Evolutionary conservation across 192 early-diverging fungal species (phyloP), one percentile per base, ranked within the genome.

Genomic region (Podila epicladia): DNA sequence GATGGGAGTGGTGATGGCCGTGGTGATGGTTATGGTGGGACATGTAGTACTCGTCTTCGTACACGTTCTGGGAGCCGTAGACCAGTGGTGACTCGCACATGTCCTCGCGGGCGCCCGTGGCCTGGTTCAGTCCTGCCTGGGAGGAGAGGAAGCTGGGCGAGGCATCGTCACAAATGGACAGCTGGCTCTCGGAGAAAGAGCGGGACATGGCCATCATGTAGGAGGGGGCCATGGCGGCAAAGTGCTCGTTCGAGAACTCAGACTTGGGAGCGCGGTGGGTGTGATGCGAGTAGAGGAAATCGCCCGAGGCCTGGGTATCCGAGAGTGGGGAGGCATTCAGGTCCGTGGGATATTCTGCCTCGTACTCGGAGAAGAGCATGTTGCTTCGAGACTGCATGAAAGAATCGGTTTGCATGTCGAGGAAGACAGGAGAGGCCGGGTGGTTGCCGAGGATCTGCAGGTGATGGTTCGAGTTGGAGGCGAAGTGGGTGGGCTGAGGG

Each of bases 181-280:
- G 29, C 53, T 72, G 65, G 20, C 66, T 45, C 4, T 80, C 71
- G 19, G 76, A 73, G 41, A 80, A 67, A 51, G 76, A 80, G 32
- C 71, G 76, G 57, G 70, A 60, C 76, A 80, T 80, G 5, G 76
- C 62, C 65, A 68, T 64, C 70, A 80, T 80, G 41, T 72, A 72
- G 15, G 63, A 35, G 4, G 58, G 69, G 22, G 69, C 69, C 41
- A 71, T 71, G 19, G 69, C 63, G 5, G 75, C 75, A 58, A 77
- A 71, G 3, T 77, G 68, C 9, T 66, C 75, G 38, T 78, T 71
- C 20, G 75, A 66, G 63, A 65, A 70, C 63, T 76, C 72, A 45
- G 55, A 17, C 63, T 64, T 75, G 67, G 13, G 28, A 32, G n/a
- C 15, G 41, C 9, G 37, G 68, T 20, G 62, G 61, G 33, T 33